Percentiles rank a stretch among this genome's conserved stretches.
These are phyloP conservation scores for Globisporangium carolinianum DNA, from an alignment of 352 stramenopile genomes.

Conservation along the genomic window DNA sequence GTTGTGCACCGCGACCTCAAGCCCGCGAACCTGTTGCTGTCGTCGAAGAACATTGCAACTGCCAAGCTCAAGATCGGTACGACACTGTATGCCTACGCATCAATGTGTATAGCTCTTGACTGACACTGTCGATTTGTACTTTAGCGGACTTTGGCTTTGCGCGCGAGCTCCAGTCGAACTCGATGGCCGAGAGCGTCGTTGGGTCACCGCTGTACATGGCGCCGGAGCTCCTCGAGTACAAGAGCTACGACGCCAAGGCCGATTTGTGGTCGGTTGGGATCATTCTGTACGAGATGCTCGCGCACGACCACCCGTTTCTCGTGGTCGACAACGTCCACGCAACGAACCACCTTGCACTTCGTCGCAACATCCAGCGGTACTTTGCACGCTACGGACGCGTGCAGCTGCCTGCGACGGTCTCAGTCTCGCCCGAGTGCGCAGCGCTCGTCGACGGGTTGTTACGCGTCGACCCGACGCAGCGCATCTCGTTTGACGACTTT, in stretches of 20 bases:
- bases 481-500: conserved; percentile 78
- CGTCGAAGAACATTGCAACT: conserved; percentile 50
- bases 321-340: conserved; percentile 68
- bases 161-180: conserved; percentile 56
- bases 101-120: background rate
- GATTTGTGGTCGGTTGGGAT: conserved; percentile 79
- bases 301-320: conserved; percentile 71
- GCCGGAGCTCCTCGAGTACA: conserved; percentile 76
- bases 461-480: conserved; percentile 47
- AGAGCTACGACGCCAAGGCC: conserved; percentile 78
- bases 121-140: background rate
- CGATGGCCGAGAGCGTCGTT: conserved; percentile 74
- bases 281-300: conserved; percentile 83
- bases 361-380: conserved; percentile 74
- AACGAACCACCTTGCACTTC: conserved; percentile 71
- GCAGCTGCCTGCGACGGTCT: conserved; percentile 39
- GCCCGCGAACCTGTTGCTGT: conserved; percentile 67
- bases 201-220: conserved; percentile 79
- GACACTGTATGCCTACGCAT: background rate
- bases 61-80: conserved; percentile 77
- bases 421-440: conserved; percentile 56
- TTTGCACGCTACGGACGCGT: conserved; percentile 53
- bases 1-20: conserved; percentile 77
- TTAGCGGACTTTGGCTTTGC: conserved; percentile 73
- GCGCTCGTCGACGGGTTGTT: conserved; percentile 53